Conservation (phyloP, 495 filamentous ascomycete genomes). For the Penicillium roqueforti region DNA sequence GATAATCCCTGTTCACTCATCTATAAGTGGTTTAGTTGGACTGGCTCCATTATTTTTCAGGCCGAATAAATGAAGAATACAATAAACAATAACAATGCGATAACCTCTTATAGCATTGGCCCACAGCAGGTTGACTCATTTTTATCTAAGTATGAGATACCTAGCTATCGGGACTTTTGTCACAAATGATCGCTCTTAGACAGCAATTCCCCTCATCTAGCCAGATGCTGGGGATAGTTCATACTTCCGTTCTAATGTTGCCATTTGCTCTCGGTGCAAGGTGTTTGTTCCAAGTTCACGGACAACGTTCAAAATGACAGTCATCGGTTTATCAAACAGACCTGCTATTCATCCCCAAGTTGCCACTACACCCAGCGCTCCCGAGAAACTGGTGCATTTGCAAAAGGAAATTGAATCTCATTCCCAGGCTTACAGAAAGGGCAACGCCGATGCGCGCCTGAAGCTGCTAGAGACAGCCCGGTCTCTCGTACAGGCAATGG, state of each 20-base stretch:
- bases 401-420: slow-evolving; percentile 1
- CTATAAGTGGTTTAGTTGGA: not conserved
- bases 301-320: not conserved
- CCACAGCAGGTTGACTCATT: no score
- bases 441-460: slow-evolving; percentile 5
- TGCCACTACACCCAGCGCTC: slow-evolving; percentile 1
- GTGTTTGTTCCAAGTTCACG: no score
- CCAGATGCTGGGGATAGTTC: no score
- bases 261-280: no score
- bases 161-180: no score
- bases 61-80: not conserved
- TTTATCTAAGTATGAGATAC: no score
- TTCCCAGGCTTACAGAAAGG: not conserved
- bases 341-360: slow-evolving; percentile 4
- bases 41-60: not conserved
- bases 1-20: no score
- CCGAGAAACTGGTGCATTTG: not conserved
- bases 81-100: no score
- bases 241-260: no score
- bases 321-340: not conserved
- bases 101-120: no score
- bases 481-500: slow-evolving; percentile 24
- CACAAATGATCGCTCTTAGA: no score
- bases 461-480: slow-evolving; percentile 20
- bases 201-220: no score